Evolutionary conservation across 2,329 filamentous ascomycete species (phyloP).

Genomic region (Pseudogymnoascus sp.): DNA sequence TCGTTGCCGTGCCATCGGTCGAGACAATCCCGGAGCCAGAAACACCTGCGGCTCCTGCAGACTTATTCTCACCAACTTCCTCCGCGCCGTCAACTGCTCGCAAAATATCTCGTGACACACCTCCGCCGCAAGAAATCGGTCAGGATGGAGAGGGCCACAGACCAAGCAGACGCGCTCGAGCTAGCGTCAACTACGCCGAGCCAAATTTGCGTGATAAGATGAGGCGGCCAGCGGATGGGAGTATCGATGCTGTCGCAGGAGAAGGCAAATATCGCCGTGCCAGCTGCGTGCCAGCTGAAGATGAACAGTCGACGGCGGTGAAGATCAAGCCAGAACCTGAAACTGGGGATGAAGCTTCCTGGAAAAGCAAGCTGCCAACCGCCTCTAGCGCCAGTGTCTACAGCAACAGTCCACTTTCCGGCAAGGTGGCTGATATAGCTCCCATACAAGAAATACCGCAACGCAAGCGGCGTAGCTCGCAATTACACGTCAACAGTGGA

Average conservation of each 20-base stretch:
- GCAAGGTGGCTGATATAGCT: constrained; percentile 20
- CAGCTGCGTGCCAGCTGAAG: constrained; percentile 24
- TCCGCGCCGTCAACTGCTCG: constrained; percentile 35
- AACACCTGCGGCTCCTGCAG: constrained; percentile 32
- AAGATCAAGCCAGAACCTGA: constrained; percentile 25
- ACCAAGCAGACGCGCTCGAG: constrained; percentile 57
- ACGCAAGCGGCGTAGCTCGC: constrained; percentile 26
- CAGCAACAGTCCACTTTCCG: constrained; percentile 25
- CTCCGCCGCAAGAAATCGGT: constrained; percentile 51
- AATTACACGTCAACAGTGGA: constrained; percentile 18
- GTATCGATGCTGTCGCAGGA: constrained; percentile 66
- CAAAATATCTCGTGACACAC: constrained; percentile 41
- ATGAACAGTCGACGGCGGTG: constrained; percentile 12
- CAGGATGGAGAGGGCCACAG: constrained; percentile 50
- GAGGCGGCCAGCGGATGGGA: constrained; percentile 68
- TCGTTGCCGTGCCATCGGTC: constrained; percentile 18
- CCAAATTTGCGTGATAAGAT: constrained; percentile 77
- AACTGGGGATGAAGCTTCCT: constrained; percentile 20
- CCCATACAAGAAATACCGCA: constrained; percentile 24
- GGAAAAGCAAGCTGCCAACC: constrained; percentile 23
- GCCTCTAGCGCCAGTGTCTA: constrained; percentile 21
- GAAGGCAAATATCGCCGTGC: constrained; percentile 40
- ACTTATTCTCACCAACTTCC: constrained; percentile 40
- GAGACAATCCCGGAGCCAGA: constrained; percentile 28
- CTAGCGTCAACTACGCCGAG: constrained; percentile 71